Percentiles rank a stretch among this genome's conserved stretches.
These are phyloP conservation scores for Dictyophora rubrovolvata DNA, from an alignment of 768 basidiomycete genomes.

Conservation along the genomic window DNA sequence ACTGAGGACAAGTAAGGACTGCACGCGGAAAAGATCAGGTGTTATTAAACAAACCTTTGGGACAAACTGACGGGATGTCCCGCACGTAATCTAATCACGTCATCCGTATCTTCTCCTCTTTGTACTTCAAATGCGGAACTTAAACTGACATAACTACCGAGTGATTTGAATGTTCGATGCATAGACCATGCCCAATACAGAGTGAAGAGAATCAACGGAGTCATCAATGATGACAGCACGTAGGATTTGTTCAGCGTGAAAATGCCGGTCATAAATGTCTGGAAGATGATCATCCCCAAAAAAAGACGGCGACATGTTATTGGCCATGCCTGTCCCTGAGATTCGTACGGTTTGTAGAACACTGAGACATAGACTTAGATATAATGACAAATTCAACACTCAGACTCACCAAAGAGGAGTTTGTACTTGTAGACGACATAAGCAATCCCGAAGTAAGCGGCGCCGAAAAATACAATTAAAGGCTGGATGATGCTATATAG, in stretches of 20 bases:
- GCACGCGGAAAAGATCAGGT: not conserved
- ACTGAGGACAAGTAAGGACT: conserved; percentile 26
- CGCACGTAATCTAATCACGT: conserved; percentile 59
- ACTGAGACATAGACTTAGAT: conserved; percentile 35
- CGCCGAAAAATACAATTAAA: conserved; percentile 88
- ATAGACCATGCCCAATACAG: conserved; percentile 76
- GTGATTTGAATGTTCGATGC: conserved; percentile 50
- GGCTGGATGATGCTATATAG: conserved; percentile 95
- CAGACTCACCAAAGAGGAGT: conserved; percentile 72
- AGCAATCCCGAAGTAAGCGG: conserved; percentile 89
- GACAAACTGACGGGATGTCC: conserved; percentile 85
- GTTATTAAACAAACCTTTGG: conserved; percentile 52
- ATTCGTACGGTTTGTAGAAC: conserved; percentile 98
- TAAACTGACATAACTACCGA: conserved; percentile 77
- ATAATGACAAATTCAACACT: not conserved
- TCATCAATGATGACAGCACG: conserved; percentile 50
- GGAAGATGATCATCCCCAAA: conserved; percentile 88
- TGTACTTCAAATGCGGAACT: conserved; percentile 85
- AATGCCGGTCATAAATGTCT: conserved; percentile 94
- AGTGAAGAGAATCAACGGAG: conserved; percentile 69
- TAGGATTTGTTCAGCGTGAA: conserved; percentile 64
- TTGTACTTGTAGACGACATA: conserved; percentile 99
- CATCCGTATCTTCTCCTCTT: conserved; percentile 76
- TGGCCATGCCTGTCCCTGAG: conserved; percentile 95
- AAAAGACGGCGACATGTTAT: conserved; percentile 88